Percentiles rank a stretch among this genome's conserved stretches.
These are phyloP conservation scores for Aspergillus sp. DNA, from an alignment of 2,329 filamentous ascomycete species.

Conservation along the genomic window DNA sequence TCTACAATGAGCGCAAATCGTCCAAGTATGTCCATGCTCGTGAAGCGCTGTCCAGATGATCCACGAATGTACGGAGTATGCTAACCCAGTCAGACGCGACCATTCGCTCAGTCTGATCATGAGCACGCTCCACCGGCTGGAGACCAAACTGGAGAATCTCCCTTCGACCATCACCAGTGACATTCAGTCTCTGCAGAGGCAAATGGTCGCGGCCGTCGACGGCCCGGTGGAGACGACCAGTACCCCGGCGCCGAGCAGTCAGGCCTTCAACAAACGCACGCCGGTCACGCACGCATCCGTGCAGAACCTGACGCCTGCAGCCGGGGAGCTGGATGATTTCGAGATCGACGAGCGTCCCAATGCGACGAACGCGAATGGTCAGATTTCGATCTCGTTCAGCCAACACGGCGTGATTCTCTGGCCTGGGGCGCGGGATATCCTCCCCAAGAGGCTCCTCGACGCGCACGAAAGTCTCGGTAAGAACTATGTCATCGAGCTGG, in stretches of 20 bases:
- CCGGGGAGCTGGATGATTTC: constrained; percentile 26
- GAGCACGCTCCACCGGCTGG: constrained; percentile 52
- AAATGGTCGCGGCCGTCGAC: constrained; percentile 18
- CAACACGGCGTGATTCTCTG: constrained; percentile 51
- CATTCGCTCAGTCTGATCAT: constrained; percentile 55
- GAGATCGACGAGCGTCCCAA: constrained; percentile 28
- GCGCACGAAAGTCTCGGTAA: constrained; percentile 39
- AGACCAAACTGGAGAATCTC: constrained; percentile 51
- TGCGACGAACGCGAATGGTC: constrained; percentile 29
- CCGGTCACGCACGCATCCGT: constrained; percentile 13
- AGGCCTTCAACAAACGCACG: constrained; percentile 6
- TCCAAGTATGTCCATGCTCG: constrained; percentile 43
- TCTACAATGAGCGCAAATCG: constrained; percentile 52
- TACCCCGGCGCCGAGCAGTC: constrained; percentile 15
- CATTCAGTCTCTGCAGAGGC: constrained; percentile 30
- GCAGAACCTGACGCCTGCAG: constrained; percentile 27
- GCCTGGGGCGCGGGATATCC: constrained; percentile 45
- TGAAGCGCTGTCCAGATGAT: neutral
- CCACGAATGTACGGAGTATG: neutral
- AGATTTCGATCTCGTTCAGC: constrained; percentile 48
- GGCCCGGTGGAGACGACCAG: constrained; percentile 10
- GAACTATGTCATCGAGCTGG: constrained; percentile 51
- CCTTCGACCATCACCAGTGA: constrained; percentile 33
- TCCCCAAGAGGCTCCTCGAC: constrained; percentile 42
- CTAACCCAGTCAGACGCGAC: constrained; percentile 43